Base-by-base conservation (phyloP, 495 filamentous ascomycete species). In the Aspergillus bertholletiae region DNA sequence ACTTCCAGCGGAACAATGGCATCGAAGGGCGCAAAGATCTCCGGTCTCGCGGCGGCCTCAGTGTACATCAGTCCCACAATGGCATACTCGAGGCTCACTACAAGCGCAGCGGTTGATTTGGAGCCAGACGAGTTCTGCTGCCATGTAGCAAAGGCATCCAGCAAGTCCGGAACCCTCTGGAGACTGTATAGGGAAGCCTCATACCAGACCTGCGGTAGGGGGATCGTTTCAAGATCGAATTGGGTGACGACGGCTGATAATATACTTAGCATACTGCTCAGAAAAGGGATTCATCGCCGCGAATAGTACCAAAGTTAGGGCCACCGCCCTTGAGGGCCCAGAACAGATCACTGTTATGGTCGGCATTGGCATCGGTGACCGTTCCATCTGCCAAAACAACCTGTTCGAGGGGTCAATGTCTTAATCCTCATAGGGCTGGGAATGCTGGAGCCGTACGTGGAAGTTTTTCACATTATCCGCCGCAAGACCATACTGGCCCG, bases 281-380 rank as follows among this genome's bases (percentile, higher is more conserved):
- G n/a, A n/a, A n/a, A n/a, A n/a, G n/a, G n/a, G n/a, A n/a, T n/a
- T n/a, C n/a, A n/a, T n/a, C n/a, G n/a, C n/a, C n/a, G n/a, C 21
- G 9, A 13, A 7, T 43, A 12, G 44, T 26, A 67, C 62, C 60
- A 35, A 62, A 64, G 24, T 69, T 69, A 17, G 57, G 24, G 18
- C 54, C 58, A 2, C 63, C 66, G 17, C 67, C 67, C 49, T 69
- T 67, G 2, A 74, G 47, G 1, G 66, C 66, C 28, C 51, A 50
- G 57, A 67, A 70, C 8, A 73, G 60, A 28, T 70, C 65, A n/a
- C 40, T 23, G 48, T 78, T 71, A 0, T 66, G 61, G 0, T 55
- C 52, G 1, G 60, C 53, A 49, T 75, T 81, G 44, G 73, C 78
- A 35, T 78, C 70, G 46, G 74, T 57, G 23, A 80, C 60, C 0